Evolutionary conservation across 495 filamentous ascomycete genomes (phyloP).

Genomic region (Penicillium roqueforti): DNA sequence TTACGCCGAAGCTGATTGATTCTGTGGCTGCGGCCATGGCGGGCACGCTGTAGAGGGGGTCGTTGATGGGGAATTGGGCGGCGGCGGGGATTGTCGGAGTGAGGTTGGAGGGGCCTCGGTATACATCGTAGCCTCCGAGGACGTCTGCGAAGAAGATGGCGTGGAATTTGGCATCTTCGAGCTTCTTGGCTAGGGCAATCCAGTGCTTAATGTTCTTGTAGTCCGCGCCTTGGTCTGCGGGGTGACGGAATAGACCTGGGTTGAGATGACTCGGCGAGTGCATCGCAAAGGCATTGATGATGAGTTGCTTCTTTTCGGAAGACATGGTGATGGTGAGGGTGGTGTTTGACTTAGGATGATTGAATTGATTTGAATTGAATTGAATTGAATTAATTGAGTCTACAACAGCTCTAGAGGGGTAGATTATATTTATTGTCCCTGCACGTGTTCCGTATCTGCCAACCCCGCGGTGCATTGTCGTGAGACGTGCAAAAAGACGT

Average conservation of each 20-base stretch:
- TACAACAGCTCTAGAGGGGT: background rate
- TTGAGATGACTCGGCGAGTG: conserved; percentile 47
- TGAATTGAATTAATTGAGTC: too few species aligned
- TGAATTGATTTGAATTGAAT: background rate
- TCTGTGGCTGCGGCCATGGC: conserved; percentile 52
- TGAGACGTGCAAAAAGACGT: conserved; percentile 18
- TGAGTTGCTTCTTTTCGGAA: conserved; percentile 44
- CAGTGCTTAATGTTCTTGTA: conserved; percentile 49
- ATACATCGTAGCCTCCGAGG: conserved; percentile 61
- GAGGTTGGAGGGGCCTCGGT: conserved; percentile 52
- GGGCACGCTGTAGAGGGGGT: conserved; percentile 41
- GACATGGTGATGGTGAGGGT: conserved; percentile 19
- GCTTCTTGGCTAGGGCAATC: conserved; percentile 43
- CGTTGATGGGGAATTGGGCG: conserved; percentile 65
- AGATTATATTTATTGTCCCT: conserved; percentile 5
- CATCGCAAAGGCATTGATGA: conserved; percentile 57
- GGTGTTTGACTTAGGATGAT: background rate
- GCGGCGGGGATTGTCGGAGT: conserved; percentile 56
- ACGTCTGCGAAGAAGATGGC: conserved; percentile 55
- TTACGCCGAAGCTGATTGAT: conserved; percentile 63
- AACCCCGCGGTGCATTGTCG: conserved; percentile 20
- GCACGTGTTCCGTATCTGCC: conserved; percentile 3
- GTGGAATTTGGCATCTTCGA: conserved; percentile 49
- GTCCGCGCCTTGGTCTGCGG: conserved; percentile 41
- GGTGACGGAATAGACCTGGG: conserved; percentile 48